Evolutionary conservation across 768 basidiomycete genomes (phyloP), one percentile per base, ranked within the genome.

Genomic region (Lepiota venenata): DNA sequence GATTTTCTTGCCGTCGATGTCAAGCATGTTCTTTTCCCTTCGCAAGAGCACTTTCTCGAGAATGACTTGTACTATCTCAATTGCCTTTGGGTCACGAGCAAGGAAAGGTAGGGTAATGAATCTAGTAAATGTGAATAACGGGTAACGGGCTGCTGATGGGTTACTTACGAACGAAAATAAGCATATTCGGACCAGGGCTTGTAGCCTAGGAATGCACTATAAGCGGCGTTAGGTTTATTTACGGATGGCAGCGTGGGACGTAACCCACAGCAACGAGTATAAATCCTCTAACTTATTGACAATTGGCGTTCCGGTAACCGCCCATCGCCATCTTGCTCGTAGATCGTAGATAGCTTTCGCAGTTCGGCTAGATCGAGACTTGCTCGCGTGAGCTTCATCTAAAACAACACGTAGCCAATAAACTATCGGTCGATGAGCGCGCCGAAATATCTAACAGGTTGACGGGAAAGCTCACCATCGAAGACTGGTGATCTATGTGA

Each of bases 361-460:
- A 12, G 90, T 91, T 67, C 90, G 88, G 62, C 91, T 94, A 5
- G 80, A 78, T 20, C 95, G 80, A 11, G 90, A 93, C 71, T 97
- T 98, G 74, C 92, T 94, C 57, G 90, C 84, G 68, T 98, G 96
- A 2, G 96, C 96, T 69, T 98, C 96, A 63, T 98, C 96, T 7
- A 95, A 77, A 32, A 96, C 81, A 14, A 92, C 79, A 48, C 89
- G 79, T 49, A 90, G 74, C 91, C 90, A 94, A 57, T 87, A 79
- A 38, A 86, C 91, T 93, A 55, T 4, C 25, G 27, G 44, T 50
- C 35, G 32, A 43, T 59, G 20, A 58, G 27, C 20, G 54, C 48
- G 21, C 56, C 38, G 16, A 11, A 43, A 4, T 47, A 15, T 40
- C 22, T 46, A 47, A 57, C 18, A 11, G 29, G 29, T 9, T 10